Conservation (phyloP, 768 basidiomycete species). For the Neoboletus brunneissimus region DNA sequence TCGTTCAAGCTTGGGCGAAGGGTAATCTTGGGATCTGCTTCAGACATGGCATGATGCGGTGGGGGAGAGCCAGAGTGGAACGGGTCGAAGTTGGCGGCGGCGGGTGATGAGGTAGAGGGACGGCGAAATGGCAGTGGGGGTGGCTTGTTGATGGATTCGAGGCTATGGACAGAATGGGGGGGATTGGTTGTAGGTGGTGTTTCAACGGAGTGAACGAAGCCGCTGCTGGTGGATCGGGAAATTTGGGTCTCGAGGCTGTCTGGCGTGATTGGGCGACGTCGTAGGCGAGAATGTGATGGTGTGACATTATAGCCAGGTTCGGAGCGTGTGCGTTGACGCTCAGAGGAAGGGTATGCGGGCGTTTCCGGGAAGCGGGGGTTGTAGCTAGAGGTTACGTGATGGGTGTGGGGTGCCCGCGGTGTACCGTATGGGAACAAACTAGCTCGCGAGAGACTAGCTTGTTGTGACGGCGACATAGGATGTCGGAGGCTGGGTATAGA, state of each 20-base stretch:
- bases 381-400: conserved; percentile 23
- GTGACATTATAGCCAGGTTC: conserved; percentile 20
- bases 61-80: conserved; percentile 38
- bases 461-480: conserved; percentile 6
- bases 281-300: conserved; percentile 24
- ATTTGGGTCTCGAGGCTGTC: conserved; percentile 51
- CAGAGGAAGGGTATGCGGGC: neutral
- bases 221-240: conserved; percentile 49
- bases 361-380: conserved; percentile 11
- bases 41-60: conserved; percentile 31
- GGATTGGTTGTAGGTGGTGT: conserved; percentile 43
- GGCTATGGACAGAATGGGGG: conserved; percentile 14
- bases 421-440: conserved; percentile 6
- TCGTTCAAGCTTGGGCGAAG: conserved; percentile 68
- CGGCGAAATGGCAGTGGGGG: conserved; percentile 24
- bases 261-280: conserved; percentile 42
- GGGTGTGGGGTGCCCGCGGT: conserved; percentile 9
- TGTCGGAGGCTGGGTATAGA: conserved; percentile 1
- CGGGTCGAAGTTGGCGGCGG: conserved; percentile 23
- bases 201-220: conserved; percentile 41
- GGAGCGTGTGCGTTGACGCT: conserved; percentile 11
- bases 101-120: conserved; percentile 34
- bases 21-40: conserved; percentile 53
- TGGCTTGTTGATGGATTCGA: conserved; percentile 20
- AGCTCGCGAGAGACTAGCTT: conserved; percentile 32